Evolutionary conservation across 2,329 filamentous ascomycete species (phyloP).

Genomic region (Verticillium nubilum): DNA sequence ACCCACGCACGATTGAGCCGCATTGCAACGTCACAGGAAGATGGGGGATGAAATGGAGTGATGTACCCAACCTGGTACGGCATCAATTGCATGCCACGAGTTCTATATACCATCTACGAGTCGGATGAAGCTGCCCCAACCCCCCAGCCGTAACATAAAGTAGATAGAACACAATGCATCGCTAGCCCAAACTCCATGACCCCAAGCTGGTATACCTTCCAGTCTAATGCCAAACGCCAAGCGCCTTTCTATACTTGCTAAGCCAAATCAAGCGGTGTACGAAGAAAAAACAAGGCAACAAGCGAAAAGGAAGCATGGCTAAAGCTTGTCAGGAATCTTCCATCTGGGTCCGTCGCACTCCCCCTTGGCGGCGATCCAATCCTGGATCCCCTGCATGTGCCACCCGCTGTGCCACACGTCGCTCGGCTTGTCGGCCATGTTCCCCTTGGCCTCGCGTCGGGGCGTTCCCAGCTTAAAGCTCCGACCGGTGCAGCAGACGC

Average conservation of each 20-base stretch:
- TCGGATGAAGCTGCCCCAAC: neutral
- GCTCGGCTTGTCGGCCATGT: conserved; percentile 12
- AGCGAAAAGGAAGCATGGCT: neutral
- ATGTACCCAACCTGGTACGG: neutral
- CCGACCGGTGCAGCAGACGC: conserved; percentile 35
- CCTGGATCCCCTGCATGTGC: conserved; percentile 39
- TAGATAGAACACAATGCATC: neutral
- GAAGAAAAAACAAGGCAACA: neutral
- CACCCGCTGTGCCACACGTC: conserved; percentile 36
- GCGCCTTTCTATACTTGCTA: neutral
- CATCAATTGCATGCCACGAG: neutral
- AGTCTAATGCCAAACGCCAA: neutral
- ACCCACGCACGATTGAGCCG: too few relatives aligned
- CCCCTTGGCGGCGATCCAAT: conserved; percentile 39
- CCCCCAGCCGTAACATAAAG: neutral
- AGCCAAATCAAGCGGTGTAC: neutral
- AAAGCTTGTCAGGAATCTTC: conserved; percentile 24
- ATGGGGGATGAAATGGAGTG: neutral
- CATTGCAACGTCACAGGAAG: too few relatives aligned
- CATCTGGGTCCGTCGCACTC: conserved; percentile 34
- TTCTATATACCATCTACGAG: neutral
- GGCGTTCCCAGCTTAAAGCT: conserved; percentile 39
- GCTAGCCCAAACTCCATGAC: neutral
- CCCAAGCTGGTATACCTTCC: neutral
- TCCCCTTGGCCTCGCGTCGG: conserved; percentile 18